Base-by-base conservation (phyloP, 1,139 yeast genomes). In the Candida sojae region DNA sequence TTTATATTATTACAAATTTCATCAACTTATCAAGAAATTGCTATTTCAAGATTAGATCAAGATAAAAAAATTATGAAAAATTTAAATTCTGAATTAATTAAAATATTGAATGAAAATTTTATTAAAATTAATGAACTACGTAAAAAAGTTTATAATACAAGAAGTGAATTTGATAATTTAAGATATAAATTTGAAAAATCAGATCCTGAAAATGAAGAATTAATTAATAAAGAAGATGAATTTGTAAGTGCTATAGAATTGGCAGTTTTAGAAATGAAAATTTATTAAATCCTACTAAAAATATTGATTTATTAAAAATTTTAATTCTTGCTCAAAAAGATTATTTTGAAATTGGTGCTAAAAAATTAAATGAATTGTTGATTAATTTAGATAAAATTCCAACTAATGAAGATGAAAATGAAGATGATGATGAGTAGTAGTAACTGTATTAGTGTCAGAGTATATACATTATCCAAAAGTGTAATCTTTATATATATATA, bases 231-330 rank as follows among this genome's bases (percentile, higher is more conserved):
- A 55, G 96, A 88, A 66, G 96, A 88, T 61, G 92, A 85, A 53
- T 78, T 87, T 57, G 93, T 87, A 31, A 79, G 84, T 58, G 88
- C 89, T 26, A 87, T 91, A 7, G 86, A 86, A 50, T 72, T 76
- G 31, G 93, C 93, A 0, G 93, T 86, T n/a, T 79, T 81, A 57
- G 82, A 82, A 48, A 86, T 88, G 93, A 83, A 85, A 80, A 77
- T 53, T 71, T 87, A 50, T 81, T 88, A 58, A 82, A 79, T 53
- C 90, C 92, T 36, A 73, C 83, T 11, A 86, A 84, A 63, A 73
- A 83, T 47, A 74, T 87, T 45, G 75, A 80, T 50, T 70, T 87
- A 58, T 71, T 88, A 55, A 84, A 83, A 59, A 70, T 84, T 12
- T 81, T 86, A 59, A 80, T 82, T 53, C 72, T 77, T 55, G 86